Base-by-base conservation (phyloP, 2,329 filamentous ascomycete species). In the Ophiobolus disseminans region DNA sequence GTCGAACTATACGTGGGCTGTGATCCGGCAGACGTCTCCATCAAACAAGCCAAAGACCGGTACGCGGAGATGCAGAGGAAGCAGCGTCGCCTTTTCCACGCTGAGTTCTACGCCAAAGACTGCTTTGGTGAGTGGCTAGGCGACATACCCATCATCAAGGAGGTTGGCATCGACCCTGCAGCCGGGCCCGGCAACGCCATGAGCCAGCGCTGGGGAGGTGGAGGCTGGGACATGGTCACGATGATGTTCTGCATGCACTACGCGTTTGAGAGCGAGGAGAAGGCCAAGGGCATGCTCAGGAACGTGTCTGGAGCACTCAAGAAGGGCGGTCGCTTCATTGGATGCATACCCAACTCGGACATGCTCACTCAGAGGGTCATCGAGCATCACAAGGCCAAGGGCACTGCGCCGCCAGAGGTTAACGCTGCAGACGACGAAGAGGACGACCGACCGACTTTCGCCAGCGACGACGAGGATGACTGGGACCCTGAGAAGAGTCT, bases 211-310 rank as follows among this genome's bases (percentile, higher is more conserved):
- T 86, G 83, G 75, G 85, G 85, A 43, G 88, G 88, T 45, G 92
- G 93, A 31, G 78, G 78, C 3, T 99, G 97, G 63, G 94, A 99
- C 70, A 89, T 97, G 32, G 93, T 99, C 55, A 91, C 88, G 68
- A 96, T 96, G 85, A 99, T 99, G 94, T 99, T 99, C 74, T 95
- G 91, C 66, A 94, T 99, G 86, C 94, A 99, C 76, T 99, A 99
- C 72, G 92, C 94, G 5, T 99, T 97, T 62, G 94, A 97, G 77
- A 90, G 81, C 42, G 93, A 99, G 73, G 84, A 85, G 38, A 95
- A 96, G 73, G 91, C 93, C 2, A 85, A 91, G 35, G 89, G 85
- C 55, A 97, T 99, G 94, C 81, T 99, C 46, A 84, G 86, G 65
- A 99, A 99, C 67, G 93, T 99, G 3, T 88, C 94, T 0, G 89